phyloP scores from a whole-genome alignment of 306 rosid species.

The Glycine soja region DNA sequence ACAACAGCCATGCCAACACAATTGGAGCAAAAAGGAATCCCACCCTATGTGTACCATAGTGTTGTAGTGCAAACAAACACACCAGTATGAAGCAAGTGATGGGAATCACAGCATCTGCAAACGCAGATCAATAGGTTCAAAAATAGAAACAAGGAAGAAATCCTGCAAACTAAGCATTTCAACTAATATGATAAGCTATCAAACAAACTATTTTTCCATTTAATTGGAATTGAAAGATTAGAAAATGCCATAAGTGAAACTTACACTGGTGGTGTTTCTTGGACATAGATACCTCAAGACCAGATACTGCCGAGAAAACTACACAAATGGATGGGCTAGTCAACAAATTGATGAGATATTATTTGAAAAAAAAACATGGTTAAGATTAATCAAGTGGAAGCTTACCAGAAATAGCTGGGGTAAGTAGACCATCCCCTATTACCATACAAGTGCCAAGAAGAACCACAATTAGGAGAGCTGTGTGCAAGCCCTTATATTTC shows the following conservation, averaged over 20 bases:
- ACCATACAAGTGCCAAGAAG: conserved; percentile 99
- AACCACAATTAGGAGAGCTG: conserved; percentile 86
- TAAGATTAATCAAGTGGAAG: conserved; percentile 17
- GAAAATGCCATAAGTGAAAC: conserved; percentile 46
- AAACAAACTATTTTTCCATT: not conserved
- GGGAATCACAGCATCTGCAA: conserved; percentile 96
- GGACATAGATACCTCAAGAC: conserved; percentile 88
- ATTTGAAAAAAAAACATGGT: not conserved
- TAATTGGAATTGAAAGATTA: not conserved
- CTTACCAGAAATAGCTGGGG: conserved; percentile 96
- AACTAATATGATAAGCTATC: not conserved
- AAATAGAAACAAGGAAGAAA: conserved; percentile 17
- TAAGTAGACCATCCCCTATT: conserved; percentile 97
- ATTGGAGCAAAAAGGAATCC: conserved; percentile 95
- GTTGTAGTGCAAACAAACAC: conserved; percentile 98
- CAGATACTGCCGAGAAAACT: conserved; percentile 98
- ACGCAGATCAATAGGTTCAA: conserved; percentile 33
- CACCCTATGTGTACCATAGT: conserved; percentile 96
- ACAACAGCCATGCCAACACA: conserved; percentile 87
- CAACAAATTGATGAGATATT: conserved; percentile 37
- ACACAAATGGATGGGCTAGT: conserved; percentile 42
- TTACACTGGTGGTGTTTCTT: conserved; percentile 91
- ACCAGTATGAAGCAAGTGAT: conserved; percentile 91
- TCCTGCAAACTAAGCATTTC: conserved; percentile 20
- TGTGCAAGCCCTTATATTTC: conserved; percentile 78